Conservation (phyloP, 1,284 basidiomycete genomes). For the Fomes fomentarius region DNA sequence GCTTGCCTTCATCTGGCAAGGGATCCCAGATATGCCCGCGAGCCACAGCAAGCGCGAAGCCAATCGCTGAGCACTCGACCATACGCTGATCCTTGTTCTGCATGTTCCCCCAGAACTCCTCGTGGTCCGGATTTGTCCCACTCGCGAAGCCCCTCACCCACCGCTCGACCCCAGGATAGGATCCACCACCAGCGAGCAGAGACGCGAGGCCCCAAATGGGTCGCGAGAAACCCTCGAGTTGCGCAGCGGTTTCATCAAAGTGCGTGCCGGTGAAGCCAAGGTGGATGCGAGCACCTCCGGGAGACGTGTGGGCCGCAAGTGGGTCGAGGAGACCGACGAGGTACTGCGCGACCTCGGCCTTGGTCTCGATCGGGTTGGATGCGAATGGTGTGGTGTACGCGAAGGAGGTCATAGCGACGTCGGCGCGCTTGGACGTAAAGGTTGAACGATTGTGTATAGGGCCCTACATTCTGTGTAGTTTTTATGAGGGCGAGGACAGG, state of each 20-base stretch:
- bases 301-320: slow-evolving; percentile 68
- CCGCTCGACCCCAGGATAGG: slow-evolving; percentile 55
- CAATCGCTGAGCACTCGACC: slow-evolving; percentile 82
- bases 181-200: slow-evolving; percentile 64
- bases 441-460: background rate
- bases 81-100: slow-evolving; percentile 79
- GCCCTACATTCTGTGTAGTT: slow-evolving; percentile 3
- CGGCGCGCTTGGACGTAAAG: background rate
- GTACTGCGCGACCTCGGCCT: slow-evolving; percentile 58
- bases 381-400: slow-evolving; percentile 45
- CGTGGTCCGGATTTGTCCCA: slow-evolving; percentile 65
- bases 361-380: slow-evolving; percentile 62
- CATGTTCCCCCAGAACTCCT: slow-evolving; percentile 80
- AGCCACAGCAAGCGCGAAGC: slow-evolving; percentile 70
- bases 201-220: slow-evolving; percentile 78
- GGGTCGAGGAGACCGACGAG: slow-evolving; percentile 66
- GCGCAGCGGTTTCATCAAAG: slow-evolving; percentile 74
- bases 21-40: slow-evolving; percentile 69
- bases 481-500: slow-evolving; percentile 7
- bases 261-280: slow-evolving; percentile 76
- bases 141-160: slow-evolving; percentile 70
- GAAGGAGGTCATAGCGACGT: slow-evolving; percentile 30
- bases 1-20: slow-evolving; percentile 54
- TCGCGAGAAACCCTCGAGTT: slow-evolving; percentile 76
- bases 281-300: slow-evolving; percentile 72